Percentiles rank a stretch among this genome's conserved stretches.
phyloP scores from a whole-genome alignment of 805 yeast genomes.

The Zygoascus bituminiphila region DNA sequence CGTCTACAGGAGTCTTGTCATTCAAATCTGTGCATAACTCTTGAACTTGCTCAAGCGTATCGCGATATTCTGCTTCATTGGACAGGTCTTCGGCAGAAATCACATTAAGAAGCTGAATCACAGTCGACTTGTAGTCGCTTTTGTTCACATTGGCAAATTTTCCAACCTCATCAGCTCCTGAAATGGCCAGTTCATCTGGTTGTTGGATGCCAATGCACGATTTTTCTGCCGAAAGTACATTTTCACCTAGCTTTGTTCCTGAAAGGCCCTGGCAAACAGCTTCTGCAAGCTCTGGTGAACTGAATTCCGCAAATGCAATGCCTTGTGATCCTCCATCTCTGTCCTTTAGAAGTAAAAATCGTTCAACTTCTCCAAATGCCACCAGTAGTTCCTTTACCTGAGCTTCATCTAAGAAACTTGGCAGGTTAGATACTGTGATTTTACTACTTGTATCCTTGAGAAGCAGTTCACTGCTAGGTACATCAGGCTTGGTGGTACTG shows the following conservation, averaged over 20 bases:
- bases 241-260: constrained; percentile 31
- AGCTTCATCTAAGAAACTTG: constrained; percentile 36
- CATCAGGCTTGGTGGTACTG: constrained; percentile 10
- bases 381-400: constrained; percentile 36
- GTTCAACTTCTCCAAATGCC: constrained; percentile 34
- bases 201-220: constrained; percentile 30
- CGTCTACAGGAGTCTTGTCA: constrained; percentile 34
- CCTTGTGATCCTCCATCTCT: constrained; percentile 47
- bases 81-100: constrained; percentile 57
- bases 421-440: constrained; percentile 39
- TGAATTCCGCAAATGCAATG: constrained; percentile 46
- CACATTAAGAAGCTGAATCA: constrained; percentile 58
- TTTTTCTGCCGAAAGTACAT: constrained; percentile 29
- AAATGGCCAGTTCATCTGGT: constrained; percentile 22
- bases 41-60: constrained; percentile 44
- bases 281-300: constrained; percentile 20
- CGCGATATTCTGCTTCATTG: constrained; percentile 40
- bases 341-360: constrained; percentile 35
- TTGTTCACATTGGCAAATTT: constrained; percentile 19
- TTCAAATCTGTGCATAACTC: constrained; percentile 46
- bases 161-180: constrained; percentile 25
- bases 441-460: constrained; percentile 31
- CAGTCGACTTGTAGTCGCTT: constrained; percentile 28
- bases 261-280: constrained; percentile 30
- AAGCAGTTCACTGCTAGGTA: constrained; percentile 7